Conservation (phyloP, 2,329 filamentous ascomycete species). For the Lecanosticta acicola region DNA sequence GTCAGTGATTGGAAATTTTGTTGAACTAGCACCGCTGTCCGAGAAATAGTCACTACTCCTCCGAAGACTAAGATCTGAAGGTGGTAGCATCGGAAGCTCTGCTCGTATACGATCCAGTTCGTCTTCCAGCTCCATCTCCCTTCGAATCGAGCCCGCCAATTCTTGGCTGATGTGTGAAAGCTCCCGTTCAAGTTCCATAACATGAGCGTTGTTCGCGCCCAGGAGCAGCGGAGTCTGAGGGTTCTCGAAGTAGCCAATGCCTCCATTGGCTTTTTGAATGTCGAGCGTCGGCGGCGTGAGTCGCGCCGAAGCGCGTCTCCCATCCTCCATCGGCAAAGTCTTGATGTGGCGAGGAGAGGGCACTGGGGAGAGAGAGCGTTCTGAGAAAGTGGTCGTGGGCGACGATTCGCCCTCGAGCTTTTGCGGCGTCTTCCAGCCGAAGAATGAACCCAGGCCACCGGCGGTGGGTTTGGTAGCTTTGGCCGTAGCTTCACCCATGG, state of each 20-base stretch:
- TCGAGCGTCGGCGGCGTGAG: slow-evolving; percentile 46
- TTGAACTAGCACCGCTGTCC: slow-evolving; percentile 83
- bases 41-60: slow-evolving; percentile 97
- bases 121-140: slow-evolving; percentile 96
- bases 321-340: slow-evolving; percentile 26
- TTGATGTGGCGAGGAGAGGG: slow-evolving; percentile 45
- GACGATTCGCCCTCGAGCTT: slow-evolving; percentile 50
- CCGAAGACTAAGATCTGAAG: slow-evolving; percentile 51
- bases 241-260: slow-evolving; percentile 41
- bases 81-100: slow-evolving; percentile 56
- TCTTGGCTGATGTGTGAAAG: slow-evolving; percentile 88
- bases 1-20: slow-evolving; percentile 65
- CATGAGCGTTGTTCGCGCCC: slow-evolving; percentile 49
- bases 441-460: slow-evolving; percentile 57
- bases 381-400: slow-evolving; percentile 59
- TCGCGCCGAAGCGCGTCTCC: slow-evolving; percentile 21
- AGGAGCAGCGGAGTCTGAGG: slow-evolving; percentile 42
- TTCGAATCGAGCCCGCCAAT: slow-evolving; percentile 82
- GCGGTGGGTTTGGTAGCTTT: slow-evolving; percentile 41
- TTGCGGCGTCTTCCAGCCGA: slow-evolving; percentile 57
- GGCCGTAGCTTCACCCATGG: slow-evolving; percentile 18
- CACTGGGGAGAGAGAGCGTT: slow-evolving; percentile 53
- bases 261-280: slow-evolving; percentile 47
- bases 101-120: slow-evolving; percentile 79
- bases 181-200: slow-evolving; percentile 91